Base-by-base conservation (phyloP, 2,329 filamentous ascomycete genomes). In the Fusarium sacchari region DNA sequence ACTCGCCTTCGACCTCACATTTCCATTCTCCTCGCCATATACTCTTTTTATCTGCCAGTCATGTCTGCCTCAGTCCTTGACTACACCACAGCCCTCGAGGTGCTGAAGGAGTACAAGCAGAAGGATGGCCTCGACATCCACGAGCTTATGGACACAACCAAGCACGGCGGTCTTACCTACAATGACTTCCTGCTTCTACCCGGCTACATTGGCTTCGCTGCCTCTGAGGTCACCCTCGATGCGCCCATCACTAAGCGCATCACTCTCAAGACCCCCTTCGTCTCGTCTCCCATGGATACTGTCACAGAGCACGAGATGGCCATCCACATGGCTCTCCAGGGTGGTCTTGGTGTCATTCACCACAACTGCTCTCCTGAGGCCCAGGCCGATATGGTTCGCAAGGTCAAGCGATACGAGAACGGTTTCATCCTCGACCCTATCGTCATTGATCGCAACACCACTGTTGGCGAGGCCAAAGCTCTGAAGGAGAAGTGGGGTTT, bases 281-380 rank as follows among this genome's bases (percentile, higher is more conserved):
- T 98, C 75, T 99, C 96, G 52, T 98, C 96, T 43, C 96, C 97
- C 80, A 99, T 99, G 96, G 96, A 99, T 87, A 99, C 96, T 15
- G 96, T 99, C 82, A 99, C 97, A 47, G 96, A 99, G 87, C 94
- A 97, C 86, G 96, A 97, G 83, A 99, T 99, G 97, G 97, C 96
- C 75, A 98, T 99, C 79, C 94, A 98, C 86, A 97, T 97, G 89
- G 94, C 94, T 59, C 89, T 96, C 37, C 92, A 96, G 81, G 94
- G 94, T 79, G 94, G 94, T 80, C 88, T 97, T 24, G 94, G 96
- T 86, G 95, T 99, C 78, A 97, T 99, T 77, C 96, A 99, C 88
- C 96, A 99, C 90, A 99, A 99, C 88, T 99, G 96, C 89, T 96
- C 95, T n/a, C 90, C 95, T 36, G 94, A 98, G 34, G 94, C 94